phyloP scores from a whole-genome alignment of 371 early-diverging fungal genomes.

The Ordospora colligata region DNA sequence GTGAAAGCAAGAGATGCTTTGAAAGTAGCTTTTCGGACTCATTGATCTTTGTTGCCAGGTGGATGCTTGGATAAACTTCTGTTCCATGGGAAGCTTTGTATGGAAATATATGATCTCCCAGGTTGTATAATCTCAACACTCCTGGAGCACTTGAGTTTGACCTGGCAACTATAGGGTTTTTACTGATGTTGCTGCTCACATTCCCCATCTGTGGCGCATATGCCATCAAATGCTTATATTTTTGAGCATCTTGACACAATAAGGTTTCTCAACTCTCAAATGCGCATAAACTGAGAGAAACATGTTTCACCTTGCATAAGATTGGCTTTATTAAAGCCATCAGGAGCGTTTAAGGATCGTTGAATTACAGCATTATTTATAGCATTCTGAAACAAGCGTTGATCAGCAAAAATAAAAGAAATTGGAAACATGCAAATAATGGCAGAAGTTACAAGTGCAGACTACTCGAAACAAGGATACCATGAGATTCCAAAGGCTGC shows the following conservation, averaged over 20 bases:
- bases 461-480: constrained; percentile 33
- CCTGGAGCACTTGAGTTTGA: constrained; percentile 23
- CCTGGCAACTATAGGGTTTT: constrained; percentile 7
- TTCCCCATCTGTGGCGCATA: not conserved
- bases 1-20: not conserved
- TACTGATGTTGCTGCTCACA: not conserved
- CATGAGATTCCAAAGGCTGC: constrained; percentile 36
- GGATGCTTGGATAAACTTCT: not conserved
- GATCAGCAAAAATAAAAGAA: constrained; percentile 4
- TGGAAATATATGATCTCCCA: constrained; percentile 37
- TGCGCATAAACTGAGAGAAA: not conserved
- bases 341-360: not conserved
- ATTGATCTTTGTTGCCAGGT: not conserved
- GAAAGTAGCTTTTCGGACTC: constrained; percentile 7
- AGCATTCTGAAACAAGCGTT: constrained; percentile 15
- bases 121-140: constrained; percentile 15
- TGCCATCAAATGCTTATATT: not conserved
- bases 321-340: not conserved
- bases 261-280: not conserved
- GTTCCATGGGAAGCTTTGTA: not conserved
- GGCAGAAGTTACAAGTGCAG: constrained; percentile 33
- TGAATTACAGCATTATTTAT: not conserved
- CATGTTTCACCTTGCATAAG: not conserved
- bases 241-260: not conserved
- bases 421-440: constrained; percentile 26